These are phyloP conservation scores for Escallonia herrerae DNA, from an alignment of 129 eudicot genomes.

Conservation along the genomic window DNA sequence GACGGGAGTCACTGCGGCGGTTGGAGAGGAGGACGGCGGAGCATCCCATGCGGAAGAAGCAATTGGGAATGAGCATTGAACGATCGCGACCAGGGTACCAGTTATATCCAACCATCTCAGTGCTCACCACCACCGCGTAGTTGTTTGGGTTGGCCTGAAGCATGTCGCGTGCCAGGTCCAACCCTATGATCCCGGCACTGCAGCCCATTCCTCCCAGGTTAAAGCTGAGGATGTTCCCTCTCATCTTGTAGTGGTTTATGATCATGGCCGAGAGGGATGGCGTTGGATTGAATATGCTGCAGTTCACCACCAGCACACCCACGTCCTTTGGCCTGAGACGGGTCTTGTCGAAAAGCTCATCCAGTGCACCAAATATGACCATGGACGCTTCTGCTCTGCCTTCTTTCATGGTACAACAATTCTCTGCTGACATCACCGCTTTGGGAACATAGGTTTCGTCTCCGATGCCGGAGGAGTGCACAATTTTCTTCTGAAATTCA, in stretches of 20 bases:
- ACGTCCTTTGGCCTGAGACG: constrained; percentile 77
- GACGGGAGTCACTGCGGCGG: constrained; percentile 71
- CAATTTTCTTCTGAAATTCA: constrained; percentile 68
- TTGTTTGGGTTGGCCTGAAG: constrained; percentile 89
- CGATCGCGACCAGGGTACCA: constrained; percentile 90
- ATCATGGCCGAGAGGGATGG: constrained; percentile 97
- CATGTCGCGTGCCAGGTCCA: constrained; percentile 96
- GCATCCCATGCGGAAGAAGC: constrained; percentile 94
- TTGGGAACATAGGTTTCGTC: constrained; percentile 87
- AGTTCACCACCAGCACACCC: constrained; percentile 80
- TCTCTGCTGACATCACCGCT: constrained; percentile 50
- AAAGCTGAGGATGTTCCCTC: constrained; percentile 89
- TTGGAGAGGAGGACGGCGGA: constrained; percentile 87
- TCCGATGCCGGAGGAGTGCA: constrained; percentile 84
- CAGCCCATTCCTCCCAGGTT: constrained; percentile 99
- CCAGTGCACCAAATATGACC: constrained; percentile 94
- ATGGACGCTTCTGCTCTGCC: constrained; percentile 83
- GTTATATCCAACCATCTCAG: constrained; percentile 91
- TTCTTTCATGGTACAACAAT: constrained; percentile 86
- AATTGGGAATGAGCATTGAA: constrained; percentile 95
- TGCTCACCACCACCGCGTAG: constrained; percentile 84
- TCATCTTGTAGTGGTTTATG: constrained; percentile 91
- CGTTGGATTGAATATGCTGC: constrained; percentile 92
- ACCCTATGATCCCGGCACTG: constrained; percentile 79
- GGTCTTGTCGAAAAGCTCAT: constrained; percentile 80